A percentile compares a stretch with the other conserved stretches of the same genome.
Conservation (phyloP, 257 asterid species). For the Fraxinus americana region DNA sequence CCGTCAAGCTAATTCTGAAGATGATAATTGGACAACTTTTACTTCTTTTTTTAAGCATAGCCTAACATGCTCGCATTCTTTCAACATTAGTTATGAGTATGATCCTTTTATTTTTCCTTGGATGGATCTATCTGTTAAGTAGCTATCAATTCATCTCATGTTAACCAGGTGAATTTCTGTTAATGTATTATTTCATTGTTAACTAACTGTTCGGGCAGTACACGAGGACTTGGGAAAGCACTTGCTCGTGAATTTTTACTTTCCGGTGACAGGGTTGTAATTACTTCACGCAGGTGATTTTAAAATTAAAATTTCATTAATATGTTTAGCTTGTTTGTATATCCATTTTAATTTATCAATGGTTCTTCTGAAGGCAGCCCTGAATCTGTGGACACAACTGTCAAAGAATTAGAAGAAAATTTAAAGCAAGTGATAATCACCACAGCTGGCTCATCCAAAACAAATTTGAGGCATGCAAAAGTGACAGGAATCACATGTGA, state of each 20-base stretch:
- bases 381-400: conserved; percentile 71
- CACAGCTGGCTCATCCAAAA: conserved; percentile 48
- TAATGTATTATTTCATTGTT: conserved; percentile 12
- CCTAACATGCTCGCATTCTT: background rate
- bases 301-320: conserved; percentile 5
- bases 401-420: conserved; percentile 77
- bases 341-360: conserved; percentile 24
- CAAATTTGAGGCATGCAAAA: conserved; percentile 59
- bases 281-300: conserved; percentile 89
- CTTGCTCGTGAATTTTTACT: conserved; percentile 92
- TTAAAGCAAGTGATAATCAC: conserved; percentile 55
- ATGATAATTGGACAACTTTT: background rate
- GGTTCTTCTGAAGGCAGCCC: conserved; percentile 59
- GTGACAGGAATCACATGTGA: conserved; percentile 88
- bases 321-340: background rate
- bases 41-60: background rate
- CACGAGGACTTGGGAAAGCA: conserved; percentile 98
- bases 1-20: background rate
- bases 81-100: background rate
- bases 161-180: conserved; percentile 4
- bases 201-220: conserved; percentile 57
- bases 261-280: conserved; percentile 88
- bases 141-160: background rate
- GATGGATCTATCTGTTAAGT: background rate
- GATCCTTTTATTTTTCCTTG: background rate